Percentiles rank a stretch among this genome's conserved stretches.
These are phyloP conservation scores for Platanthera zijinensis DNA, from an alignment of 106 monocot genomes.

Conservation along the genomic window DNA sequence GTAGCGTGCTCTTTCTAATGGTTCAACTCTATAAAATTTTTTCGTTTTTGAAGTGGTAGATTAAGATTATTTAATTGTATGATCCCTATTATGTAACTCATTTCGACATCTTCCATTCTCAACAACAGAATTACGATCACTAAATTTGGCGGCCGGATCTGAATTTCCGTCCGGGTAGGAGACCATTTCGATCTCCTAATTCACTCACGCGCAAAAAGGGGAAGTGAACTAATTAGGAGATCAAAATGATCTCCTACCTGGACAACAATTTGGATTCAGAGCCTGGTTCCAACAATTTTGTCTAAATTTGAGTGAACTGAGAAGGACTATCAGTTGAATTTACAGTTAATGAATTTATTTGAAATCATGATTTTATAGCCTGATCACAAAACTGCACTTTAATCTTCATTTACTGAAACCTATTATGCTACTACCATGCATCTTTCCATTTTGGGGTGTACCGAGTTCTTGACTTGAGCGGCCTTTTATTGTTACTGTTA, in stretches of 20 bases:
- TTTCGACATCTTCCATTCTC: neutral
- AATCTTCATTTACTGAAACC: neutral
- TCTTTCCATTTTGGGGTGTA: neutral
- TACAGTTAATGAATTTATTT: neutral
- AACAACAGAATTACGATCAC: neutral
- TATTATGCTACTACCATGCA: neutral
- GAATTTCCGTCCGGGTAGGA: too few species aligned
- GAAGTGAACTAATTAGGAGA: too few species aligned
- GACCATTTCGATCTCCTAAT: too few species aligned
- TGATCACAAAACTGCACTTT: neutral
- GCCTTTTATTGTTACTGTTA: neutral
- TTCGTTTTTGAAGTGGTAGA: too few species aligned
- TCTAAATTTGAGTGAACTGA: neutral
- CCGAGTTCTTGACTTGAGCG: neutral
- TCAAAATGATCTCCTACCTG: too few species aligned
- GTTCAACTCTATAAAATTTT: neutral
- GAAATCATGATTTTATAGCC: neutral
- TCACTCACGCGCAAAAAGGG: too few species aligned
- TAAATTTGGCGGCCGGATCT: neutral
- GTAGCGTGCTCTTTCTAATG: slow-evolving; percentile 21
- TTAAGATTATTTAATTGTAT: neutral
- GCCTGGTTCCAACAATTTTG: too few species aligned
- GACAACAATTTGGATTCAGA: too few species aligned
- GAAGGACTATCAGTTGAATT: neutral
- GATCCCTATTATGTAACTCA: neutral